Base-by-base conservation (phyloP, 352 stramenopile species). In the Globisporangium cystogenes region DNA sequence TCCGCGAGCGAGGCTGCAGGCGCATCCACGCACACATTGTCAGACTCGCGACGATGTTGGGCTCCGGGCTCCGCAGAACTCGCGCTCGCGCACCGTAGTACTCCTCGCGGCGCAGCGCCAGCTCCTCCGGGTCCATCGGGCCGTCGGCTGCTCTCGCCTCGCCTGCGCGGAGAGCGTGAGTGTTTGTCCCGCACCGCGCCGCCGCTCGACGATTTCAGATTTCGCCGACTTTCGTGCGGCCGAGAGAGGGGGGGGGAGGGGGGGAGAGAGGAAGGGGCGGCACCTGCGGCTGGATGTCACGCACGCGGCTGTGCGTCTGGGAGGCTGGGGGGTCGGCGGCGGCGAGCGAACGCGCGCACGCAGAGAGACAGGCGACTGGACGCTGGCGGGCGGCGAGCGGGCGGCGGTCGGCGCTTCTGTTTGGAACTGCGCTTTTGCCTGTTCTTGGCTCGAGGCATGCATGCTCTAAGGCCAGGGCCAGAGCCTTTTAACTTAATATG, bases 1-100 rank as follows among this genome's bases (percentile, higher is more conserved):
- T 70, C 71, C 40, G 64, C 66, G 35, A 94, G 65, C 46, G 82
- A 62, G 45, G 88, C 82, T 93, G 57, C 49, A 20, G 23, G 3
- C 26, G 23, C 31, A 11, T 5, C n/a, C 12, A 37, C 33, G 18
- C 11, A 48, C 20, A 33, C 21, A 26, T 14, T 15, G 18, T 44
- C 4, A 24, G 39, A 11, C 5, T 11, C 4, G 39, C 11, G 18
- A 4, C 18, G 4, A 26, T 15, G 39, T 23, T 2, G 18, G 16
- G n/a, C n/a, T 1, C 5, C 33, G 11, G 14, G 20, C 10, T 11
- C 12, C 20, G 8, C 39, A 53, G 15, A 53, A 53, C 39, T 5
- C 45, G 27, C 24, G 1, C 14, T 24, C 26, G 27, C 46, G 11
- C n/a, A 78, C 72, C 70, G 47, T 81, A 84, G 45, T 84, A 84